These are phyloP conservation scores for Monosiga brevicollis DNA, from an alignment of 78 protist genomes.

Conservation along the genomic window DNA sequence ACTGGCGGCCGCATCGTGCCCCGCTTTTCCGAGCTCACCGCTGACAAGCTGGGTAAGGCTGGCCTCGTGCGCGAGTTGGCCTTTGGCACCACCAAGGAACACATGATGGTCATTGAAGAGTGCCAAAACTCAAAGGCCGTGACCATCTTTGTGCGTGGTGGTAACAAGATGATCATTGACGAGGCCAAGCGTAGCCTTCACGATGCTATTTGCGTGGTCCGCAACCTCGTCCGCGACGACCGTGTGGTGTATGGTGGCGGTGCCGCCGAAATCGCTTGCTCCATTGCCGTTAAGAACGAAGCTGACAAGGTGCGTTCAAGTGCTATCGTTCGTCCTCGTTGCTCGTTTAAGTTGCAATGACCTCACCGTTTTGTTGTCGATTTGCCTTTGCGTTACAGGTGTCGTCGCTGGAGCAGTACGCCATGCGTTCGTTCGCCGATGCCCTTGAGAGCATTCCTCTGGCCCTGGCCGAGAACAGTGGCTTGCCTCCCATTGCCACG, in stretches of 20 bases:
- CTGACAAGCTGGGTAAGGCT: conserved; percentile 95
- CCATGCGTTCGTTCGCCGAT: conserved; percentile 95
- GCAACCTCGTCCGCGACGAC: conserved; percentile 96
- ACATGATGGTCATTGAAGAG: conserved; percentile 90
- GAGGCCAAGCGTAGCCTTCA: conserved; percentile 98
- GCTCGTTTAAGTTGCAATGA: background rate
- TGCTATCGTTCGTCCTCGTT: background rate
- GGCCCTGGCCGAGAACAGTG: conserved; percentile 97
- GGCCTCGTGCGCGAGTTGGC: conserved; percentile 85
- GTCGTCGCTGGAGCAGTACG: conserved; percentile 85
- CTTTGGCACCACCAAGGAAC: conserved; percentile 96
- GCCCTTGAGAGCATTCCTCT: conserved; percentile 97
- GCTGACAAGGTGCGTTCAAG: conserved; percentile 57
- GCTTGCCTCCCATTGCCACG: conserved; percentile 82
- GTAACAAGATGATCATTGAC: conserved; percentile 96
- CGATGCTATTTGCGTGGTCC: conserved; percentile 97
- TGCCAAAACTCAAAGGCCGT: conserved; percentile 95
- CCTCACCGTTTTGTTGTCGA: background rate
- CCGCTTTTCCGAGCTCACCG: conserved; percentile 91
- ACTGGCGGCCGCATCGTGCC: conserved; percentile 99
- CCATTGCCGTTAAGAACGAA: conserved; percentile 65
- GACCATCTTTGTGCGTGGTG: conserved; percentile 97
- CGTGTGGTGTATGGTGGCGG: conserved; percentile 97
- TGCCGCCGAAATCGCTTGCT: conserved; percentile 88
- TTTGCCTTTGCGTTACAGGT: conserved; percentile 7